Evolutionary conservation across 805 yeast species (phyloP), one percentile per base, ranked within the genome.

Genomic region (Lipomyces sp.): DNA sequence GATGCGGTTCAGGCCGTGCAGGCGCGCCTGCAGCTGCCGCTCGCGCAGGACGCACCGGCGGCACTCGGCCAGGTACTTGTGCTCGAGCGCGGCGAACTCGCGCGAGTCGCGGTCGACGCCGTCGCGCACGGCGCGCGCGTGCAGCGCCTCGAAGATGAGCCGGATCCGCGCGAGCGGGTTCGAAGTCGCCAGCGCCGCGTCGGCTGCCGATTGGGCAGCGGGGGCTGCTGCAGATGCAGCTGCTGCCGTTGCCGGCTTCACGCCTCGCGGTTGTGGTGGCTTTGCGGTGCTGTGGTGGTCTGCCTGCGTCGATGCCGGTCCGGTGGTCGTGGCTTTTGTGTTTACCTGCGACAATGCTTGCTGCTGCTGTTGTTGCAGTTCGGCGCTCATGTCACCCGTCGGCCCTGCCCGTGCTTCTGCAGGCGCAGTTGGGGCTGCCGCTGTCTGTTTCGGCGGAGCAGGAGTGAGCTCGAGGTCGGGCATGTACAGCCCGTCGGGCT

Each of bases 401-500:
- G n/a, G n/a, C n/a, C n/a, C n/a, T n/a, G n/a, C n/a, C n/a, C n/a
- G n/a, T n/a, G n/a, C n/a, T n/a, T n/a, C n/a, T n/a, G n/a, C n/a
- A n/a, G n/a, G n/a, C n/a, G n/a, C n/a, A n/a, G n/a, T n/a, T 26
- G 29, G 29, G 10, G 6, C 10, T 10, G 6, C 33, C 21, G 21
- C 34, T 7, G 10, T 13, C 13, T 13, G 31, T 18, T 6, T 13
- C 36, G n/a, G 23, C 22, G 23, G 22, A 23, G 28, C 39, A 7
- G 33, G 26, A 2, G 41, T 11, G 34, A 36, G 38, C 2, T 36
- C 35, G 24, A 46, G 23, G 18, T 47, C 51, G 19, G 51, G 51
- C n/a, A 47, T 21, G 31, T 18, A 24, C 10, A 44, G 35, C 5
- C 51, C 51, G 19, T 47, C 51, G 10, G 51, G 51, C 22, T 47